Percentiles rank a stretch among this genome's conserved stretches.
Evolutionary conservation across 2,329 filamentous ascomycete genomes (phyloP).

Genomic region (Aspergillus hortae): DNA sequence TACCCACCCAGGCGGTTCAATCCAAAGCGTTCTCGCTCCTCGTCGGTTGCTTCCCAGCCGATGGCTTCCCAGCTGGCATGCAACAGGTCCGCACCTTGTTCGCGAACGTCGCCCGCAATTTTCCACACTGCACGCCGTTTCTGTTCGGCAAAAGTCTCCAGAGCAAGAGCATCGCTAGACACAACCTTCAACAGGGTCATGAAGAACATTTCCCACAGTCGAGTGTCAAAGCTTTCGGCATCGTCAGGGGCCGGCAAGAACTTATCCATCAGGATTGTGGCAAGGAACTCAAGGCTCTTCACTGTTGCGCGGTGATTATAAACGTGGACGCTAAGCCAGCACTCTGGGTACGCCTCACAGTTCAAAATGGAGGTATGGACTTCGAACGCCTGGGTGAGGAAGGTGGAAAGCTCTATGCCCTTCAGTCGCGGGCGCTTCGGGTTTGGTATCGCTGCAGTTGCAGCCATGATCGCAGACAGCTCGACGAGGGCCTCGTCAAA

Average conservation of each 20-base stretch:
- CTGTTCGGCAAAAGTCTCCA: constrained; percentile 96
- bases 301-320: constrained; percentile 90
- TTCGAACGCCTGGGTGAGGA: constrained; percentile 74
- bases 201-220: constrained; percentile 92
- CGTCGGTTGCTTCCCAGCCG: constrained; percentile 84
- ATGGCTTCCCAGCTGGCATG: constrained; percentile 89
- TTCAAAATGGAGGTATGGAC: constrained; percentile 86
- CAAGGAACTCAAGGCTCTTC: constrained; percentile 77
- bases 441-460: constrained; percentile 69
- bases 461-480: constrained; percentile 80
- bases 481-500: constrained; percentile 90
- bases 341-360: constrained; percentile 82
- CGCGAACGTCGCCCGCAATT: constrained; percentile 92
- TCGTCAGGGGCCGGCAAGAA: constrained; percentile 88
- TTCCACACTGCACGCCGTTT: constrained; percentile 97
- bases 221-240: constrained; percentile 85
- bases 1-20: constrained; percentile 88
- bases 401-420: constrained; percentile 68
- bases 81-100: constrained; percentile 82
- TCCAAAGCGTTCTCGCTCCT: constrained; percentile 74
- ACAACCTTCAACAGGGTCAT: constrained; percentile 84
- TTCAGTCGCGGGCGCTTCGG: constrained; percentile 75
- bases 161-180: constrained; percentile 78
- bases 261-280: constrained; percentile 72
- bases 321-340: constrained; percentile 90